Evolutionary conservation across 768 basidiomycete genomes (phyloP).

Genomic region (Serendipita sp.): DNA sequence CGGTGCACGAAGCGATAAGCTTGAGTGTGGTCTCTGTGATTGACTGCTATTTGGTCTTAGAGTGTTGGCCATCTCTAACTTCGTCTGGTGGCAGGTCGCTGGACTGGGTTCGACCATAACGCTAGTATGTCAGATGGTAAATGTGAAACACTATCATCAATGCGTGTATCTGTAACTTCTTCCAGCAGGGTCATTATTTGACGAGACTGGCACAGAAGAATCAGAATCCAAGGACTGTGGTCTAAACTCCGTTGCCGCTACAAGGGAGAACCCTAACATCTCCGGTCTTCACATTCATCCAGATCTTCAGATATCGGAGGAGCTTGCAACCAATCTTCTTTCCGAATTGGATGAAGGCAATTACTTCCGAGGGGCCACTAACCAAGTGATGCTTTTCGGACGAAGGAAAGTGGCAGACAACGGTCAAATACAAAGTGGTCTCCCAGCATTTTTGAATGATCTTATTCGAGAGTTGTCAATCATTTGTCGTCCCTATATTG

Average conservation of each 20-base stretch:
- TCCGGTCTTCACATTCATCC: conserved; percentile 11
- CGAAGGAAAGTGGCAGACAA: conserved; percentile 18
- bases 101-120: not conserved
- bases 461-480: conserved; percentile 37
- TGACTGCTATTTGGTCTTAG: not conserved
- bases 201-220: not conserved
- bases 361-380: conserved; percentile 26
- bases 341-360: conserved; percentile 12
- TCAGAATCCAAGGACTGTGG: too few species aligned
- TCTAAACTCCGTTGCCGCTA: not conserved
- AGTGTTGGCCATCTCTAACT: not conserved
- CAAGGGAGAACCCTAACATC: not conserved
- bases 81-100: not conserved
- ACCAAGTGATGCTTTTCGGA: conserved; percentile 83
- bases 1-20: not conserved
- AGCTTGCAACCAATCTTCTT: conserved; percentile 6
- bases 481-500: conserved; percentile 35
- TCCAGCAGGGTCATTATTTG: not conserved
- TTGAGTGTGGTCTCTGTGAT: not conserved
- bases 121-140: not conserved
- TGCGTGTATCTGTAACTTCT: not conserved
- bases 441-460: conserved; percentile 39
- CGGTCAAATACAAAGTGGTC: conserved; percentile 18
- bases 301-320: conserved; percentile 7
- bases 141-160: not conserved